Conservation (phyloP, 2,329 filamentous ascomycete species). For the Trichothecium roseum region DNA sequence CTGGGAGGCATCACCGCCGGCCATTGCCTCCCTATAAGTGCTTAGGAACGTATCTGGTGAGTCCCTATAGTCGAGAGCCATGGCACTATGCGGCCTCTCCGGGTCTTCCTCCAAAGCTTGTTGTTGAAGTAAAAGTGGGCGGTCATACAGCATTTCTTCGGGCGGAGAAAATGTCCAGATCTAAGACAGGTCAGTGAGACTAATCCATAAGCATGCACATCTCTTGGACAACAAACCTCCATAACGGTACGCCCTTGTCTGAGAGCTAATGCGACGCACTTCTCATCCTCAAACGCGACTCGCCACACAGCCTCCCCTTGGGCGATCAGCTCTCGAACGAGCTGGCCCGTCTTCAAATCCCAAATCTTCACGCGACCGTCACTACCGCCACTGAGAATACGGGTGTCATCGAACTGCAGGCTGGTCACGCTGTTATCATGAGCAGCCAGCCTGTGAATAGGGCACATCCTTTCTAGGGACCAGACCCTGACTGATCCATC, state of each 20-base stretch:
- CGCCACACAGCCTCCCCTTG: constrained; percentile 95
- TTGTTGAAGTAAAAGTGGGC: constrained; percentile 38
- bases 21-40: constrained; percentile 27
- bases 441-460: constrained; percentile 88
- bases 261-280: constrained; percentile 90
- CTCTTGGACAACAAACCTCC: constrained; percentile 58
- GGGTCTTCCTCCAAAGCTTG: constrained; percentile 34
- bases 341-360: constrained; percentile 84
- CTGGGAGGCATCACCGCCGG: constrained; percentile 39
- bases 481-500: constrained; percentile 95
- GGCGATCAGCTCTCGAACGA: constrained; percentile 83
- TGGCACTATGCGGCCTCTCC: constrained; percentile 39
- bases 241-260: constrained; percentile 82
- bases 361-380: constrained; percentile 98
- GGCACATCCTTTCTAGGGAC: constrained; percentile 82
- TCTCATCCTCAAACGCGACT: constrained; percentile 96
- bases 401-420: constrained; percentile 89
- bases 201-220: not conserved
- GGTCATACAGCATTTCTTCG: constrained; percentile 51
- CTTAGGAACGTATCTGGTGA: constrained; percentile 15
- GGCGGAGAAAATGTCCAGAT: constrained; percentile 94
- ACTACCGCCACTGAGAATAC: constrained; percentile 90
- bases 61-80: constrained; percentile 32
- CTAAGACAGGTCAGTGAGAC: constrained; percentile 30
- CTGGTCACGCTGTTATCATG: constrained; percentile 98